Percentiles rank a stretch among this genome's conserved stretches.
These are phyloP conservation scores for Globisporangium spiculum DNA, from an alignment of 352 stramenopile genomes.

Conservation along the genomic window DNA sequence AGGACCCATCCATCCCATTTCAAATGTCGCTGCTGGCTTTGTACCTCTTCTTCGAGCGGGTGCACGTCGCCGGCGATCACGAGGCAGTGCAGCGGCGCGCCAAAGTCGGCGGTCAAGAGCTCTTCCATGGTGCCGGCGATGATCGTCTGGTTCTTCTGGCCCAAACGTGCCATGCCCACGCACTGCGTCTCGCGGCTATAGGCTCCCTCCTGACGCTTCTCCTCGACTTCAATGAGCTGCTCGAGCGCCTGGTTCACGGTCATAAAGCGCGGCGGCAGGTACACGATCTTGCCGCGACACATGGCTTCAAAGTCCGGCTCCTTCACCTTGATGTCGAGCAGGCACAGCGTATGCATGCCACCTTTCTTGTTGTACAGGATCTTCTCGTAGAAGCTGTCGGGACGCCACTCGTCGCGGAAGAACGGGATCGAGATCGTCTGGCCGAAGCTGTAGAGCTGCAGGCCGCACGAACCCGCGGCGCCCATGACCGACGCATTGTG, in stretches of 20 bases:
- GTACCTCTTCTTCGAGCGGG: slow-evolving; percentile 94
- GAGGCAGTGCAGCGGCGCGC: slow-evolving; percentile 94
- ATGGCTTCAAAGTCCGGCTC: slow-evolving; percentile 98
- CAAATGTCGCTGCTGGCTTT: slow-evolving; percentile 17
- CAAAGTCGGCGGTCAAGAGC: slow-evolving; percentile 93
- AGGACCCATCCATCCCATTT: too few relatives aligned
- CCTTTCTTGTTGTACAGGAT: slow-evolving; percentile 95
- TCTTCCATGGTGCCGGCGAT: slow-evolving; percentile 95
- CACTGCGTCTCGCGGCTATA: slow-evolving; percentile 79
- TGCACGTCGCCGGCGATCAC: slow-evolving; percentile 96
- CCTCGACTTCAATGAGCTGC: slow-evolving; percentile 95
- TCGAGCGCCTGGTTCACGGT: slow-evolving; percentile 94
- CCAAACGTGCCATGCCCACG: slow-evolving; percentile 95
- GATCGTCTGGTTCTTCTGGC: slow-evolving; percentile 92
- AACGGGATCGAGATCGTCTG: slow-evolving; percentile 98
- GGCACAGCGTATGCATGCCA: slow-evolving; percentile 97
- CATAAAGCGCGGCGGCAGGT: slow-evolving; percentile 98
- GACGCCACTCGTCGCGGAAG: slow-evolving; percentile 95
- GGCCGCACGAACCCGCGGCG: slow-evolving; percentile 91
- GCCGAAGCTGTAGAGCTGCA: slow-evolving; percentile 99
- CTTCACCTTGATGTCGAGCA: slow-evolving; percentile 99
- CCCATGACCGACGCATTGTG: slow-evolving; percentile 99
- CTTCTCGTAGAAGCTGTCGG: slow-evolving; percentile 98
- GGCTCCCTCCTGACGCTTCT: slow-evolving; percentile 82
- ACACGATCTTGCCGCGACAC: slow-evolving; percentile 90